These are phyloP conservation scores for Citrullus mucosospermus DNA, from an alignment of 306 rosid species.

Conservation along the genomic window DNA sequence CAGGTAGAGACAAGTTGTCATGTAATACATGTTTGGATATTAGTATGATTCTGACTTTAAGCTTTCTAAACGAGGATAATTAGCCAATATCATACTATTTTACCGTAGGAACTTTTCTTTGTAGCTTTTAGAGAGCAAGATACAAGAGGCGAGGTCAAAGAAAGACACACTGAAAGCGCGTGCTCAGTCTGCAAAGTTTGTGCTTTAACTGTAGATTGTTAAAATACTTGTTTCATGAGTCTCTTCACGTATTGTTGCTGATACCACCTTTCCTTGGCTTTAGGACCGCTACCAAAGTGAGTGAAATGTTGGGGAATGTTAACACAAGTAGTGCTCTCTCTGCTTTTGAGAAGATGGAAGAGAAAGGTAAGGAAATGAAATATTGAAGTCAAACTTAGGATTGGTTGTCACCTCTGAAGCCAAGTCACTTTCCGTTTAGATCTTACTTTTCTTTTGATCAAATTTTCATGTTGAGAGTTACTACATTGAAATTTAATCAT, in stretches of 20 bases:
- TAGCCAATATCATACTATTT: neutral
- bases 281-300: constrained; percentile 90
- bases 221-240: constrained; percentile 8
- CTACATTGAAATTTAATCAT: neutral
- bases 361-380: constrained; percentile 54
- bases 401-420: neutral
- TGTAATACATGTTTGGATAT: neutral
- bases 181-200: constrained; percentile 92
- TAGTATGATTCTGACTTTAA: neutral
- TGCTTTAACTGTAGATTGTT: constrained; percentile 5
- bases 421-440: neutral
- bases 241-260: constrained; percentile 3
- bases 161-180: constrained; percentile 93
- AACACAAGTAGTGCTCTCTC: constrained; percentile 91
- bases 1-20: neutral
- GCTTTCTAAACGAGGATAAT: neutral
- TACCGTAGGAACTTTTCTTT: neutral
- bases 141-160: constrained; percentile 87
- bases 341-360: constrained; percentile 96
- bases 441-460: neutral
- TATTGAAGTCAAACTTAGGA: neutral
- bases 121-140: constrained; percentile 92
- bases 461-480: neutral
- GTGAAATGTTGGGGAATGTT: constrained; percentile 83
- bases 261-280: constrained; percentile 20